Conservation (phyloP, 768 basidiomycete species). For the Crassisporium funariophilum region DNA sequence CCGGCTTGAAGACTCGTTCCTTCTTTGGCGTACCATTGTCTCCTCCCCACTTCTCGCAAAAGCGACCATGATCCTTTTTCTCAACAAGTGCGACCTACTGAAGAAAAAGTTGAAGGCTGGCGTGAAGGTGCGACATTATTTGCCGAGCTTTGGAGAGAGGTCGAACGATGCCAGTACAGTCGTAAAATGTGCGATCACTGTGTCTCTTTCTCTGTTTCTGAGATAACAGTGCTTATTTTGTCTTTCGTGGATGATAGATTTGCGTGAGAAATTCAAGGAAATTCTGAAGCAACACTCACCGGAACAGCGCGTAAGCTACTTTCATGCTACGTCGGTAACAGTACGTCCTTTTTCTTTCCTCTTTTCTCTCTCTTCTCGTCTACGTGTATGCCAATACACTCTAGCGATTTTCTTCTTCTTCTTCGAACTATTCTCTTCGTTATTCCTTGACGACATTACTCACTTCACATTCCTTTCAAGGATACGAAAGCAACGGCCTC, state of each 20-base stretch:
- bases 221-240: neutral
- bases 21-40: slow-evolving; percentile 68
- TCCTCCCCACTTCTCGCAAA: slow-evolving; percentile 57
- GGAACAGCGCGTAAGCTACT: slow-evolving; percentile 52
- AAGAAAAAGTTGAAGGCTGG: slow-evolving; percentile 50
- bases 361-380: neutral
- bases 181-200: slow-evolving; percentile 52
- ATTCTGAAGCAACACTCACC: slow-evolving; percentile 55
- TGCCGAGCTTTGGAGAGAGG: slow-evolving; percentile 64
- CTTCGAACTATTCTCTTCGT: no score
- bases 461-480: no score
- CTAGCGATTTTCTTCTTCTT: neutral
- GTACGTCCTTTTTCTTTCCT: slow-evolving; percentile 36
- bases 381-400: neutral
- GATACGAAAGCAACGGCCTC: no score
- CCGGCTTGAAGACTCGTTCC: slow-evolving; percentile 71
- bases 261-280: slow-evolving; percentile 47
- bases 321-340: slow-evolving; percentile 61
- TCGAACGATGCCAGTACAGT: slow-evolving; percentile 57
- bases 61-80: slow-evolving; percentile 67
- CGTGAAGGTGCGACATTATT: slow-evolving; percentile 49
- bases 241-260: slow-evolving; percentile 30
- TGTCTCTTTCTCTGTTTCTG: neutral
- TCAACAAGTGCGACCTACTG: slow-evolving; percentile 75
- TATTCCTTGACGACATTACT: no score